Conservation (phyloP, 2,329 filamentous ascomycete species). For the Ascochyta lentis region DNA sequence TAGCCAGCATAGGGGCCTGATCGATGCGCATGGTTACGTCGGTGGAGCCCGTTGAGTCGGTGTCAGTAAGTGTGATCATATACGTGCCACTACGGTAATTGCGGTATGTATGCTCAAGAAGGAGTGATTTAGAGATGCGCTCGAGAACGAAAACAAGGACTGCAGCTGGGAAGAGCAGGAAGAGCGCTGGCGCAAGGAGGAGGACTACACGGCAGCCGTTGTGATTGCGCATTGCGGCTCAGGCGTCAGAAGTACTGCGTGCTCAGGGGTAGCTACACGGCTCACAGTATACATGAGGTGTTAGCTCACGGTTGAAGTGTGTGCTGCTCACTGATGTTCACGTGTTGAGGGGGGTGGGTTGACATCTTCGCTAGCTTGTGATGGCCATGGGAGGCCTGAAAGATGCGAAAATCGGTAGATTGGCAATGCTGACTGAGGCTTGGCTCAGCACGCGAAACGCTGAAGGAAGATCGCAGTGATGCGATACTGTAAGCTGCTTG, state of each 20-base stretch:
- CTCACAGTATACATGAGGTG: too few species aligned
- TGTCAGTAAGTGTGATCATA: conserved; percentile 16
- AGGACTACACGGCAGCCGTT: conserved; percentile 31
- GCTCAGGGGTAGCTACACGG: neutral
- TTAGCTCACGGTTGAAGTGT: neutral
- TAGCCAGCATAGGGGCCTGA: conserved; percentile 21
- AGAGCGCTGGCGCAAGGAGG: conserved; percentile 29
- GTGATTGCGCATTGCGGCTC: conserved; percentile 27
- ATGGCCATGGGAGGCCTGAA: conserved; percentile 2
- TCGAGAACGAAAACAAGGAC: conserved; percentile 35
- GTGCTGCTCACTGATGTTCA: neutral
- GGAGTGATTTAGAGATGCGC: conserved; percentile 29
- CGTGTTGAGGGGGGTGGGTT: neutral
- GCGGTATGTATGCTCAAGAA: conserved; percentile 21
- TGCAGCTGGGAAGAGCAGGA: conserved; percentile 33
- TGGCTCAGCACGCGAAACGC: neutral
- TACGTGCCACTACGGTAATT: conserved; percentile 19
- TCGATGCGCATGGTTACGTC: conserved; percentile 24
- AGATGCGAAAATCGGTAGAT: neutral
- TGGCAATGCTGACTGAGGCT: neutral
- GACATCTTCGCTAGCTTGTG: neutral
- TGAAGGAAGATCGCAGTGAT: too few species aligned
- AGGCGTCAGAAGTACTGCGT: neutral
- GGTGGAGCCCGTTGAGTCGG: neutral
- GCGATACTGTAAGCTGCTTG: too few species aligned